These are phyloP conservation scores for Schizophyllum amplum DNA, from an alignment of 1,284 basidiomycete genomes.

Conservation along the genomic window DNA sequence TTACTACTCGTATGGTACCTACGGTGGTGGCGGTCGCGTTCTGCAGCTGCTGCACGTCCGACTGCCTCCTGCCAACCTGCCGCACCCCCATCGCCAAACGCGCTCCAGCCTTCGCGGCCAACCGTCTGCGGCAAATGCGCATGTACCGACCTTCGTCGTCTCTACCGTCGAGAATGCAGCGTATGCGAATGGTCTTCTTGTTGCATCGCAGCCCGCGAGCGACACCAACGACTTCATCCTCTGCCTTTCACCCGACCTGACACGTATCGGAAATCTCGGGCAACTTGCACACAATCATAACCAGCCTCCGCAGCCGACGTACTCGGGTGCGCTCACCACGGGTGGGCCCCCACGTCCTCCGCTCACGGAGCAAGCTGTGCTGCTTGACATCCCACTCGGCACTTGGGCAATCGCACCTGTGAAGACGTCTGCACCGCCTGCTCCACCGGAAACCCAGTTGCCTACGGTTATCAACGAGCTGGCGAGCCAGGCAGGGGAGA, in stretches of 20 bases:
- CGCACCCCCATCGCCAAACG: neutral
- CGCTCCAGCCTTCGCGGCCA: constrained; percentile 66
- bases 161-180: constrained; percentile 47
- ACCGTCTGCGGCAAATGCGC: constrained; percentile 16
- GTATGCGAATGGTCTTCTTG: constrained; percentile 55
- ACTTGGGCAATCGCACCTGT: constrained; percentile 77
- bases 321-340: constrained; percentile 30
- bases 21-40: constrained; percentile 32
- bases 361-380: constrained; percentile 66
- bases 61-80: constrained; percentile 64
- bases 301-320: constrained; percentile 29
- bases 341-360: constrained; percentile 46
- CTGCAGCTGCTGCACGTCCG: constrained; percentile 71
- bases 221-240: constrained; percentile 72
- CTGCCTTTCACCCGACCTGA: constrained; percentile 71
- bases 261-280: constrained; percentile 55
- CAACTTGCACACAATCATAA: constrained; percentile 42
- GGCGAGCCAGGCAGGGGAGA: constrained; percentile 68
- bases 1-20: constrained; percentile 37
- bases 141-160: constrained; percentile 37
- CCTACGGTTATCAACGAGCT: constrained; percentile 68
- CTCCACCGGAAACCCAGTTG: constrained; percentile 34
- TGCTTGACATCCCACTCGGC: constrained; percentile 70
- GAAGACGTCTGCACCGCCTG: constrained; percentile 25
- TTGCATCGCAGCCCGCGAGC: constrained; percentile 57